Conservation (phyloP, 441 rosid genomes). For the Viola pubescens region DNA sequence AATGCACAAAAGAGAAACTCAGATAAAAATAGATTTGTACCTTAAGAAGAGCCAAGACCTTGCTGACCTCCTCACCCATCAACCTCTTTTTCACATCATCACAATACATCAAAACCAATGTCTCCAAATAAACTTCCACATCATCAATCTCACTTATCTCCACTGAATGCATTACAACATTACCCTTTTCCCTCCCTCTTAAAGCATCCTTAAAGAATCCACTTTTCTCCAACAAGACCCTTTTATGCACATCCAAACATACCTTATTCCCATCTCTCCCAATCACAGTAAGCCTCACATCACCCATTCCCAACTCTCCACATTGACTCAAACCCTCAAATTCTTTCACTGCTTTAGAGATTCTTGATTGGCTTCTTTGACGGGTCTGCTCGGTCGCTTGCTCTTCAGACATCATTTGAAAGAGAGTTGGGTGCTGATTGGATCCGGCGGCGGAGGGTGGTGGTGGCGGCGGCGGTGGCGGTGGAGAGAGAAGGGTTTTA, state of each 20-base stretch:
- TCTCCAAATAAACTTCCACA: slow-evolving; percentile 82
- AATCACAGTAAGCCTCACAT: slow-evolving; percentile 73
- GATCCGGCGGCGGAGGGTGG: slow-evolving; percentile 24
- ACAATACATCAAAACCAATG: slow-evolving; percentile 74
- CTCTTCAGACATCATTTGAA: slow-evolving; percentile 88
- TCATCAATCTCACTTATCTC: slow-evolving; percentile 97
- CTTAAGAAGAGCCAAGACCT: slow-evolving; percentile 80
- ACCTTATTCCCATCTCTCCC: slow-evolving; percentile 65
- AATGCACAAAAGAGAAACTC: no score
- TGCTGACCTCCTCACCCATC: slow-evolving; percentile 59
- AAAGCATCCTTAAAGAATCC: slow-evolving; percentile 71
- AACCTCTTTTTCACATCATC: slow-evolving; percentile 68
- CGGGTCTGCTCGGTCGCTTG: slow-evolving; percentile 36
- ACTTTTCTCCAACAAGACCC: slow-evolving; percentile 64
- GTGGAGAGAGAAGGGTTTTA: slow-evolving; percentile 22
- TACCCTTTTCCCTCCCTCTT: slow-evolving; percentile 49
- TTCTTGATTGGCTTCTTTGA: slow-evolving; percentile 42
- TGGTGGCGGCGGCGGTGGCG: slow-evolving; percentile 25
- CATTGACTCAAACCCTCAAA: slow-evolving; percentile 30
- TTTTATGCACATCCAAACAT: slow-evolving; percentile 64
- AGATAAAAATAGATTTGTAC: slow-evolving; percentile 23
- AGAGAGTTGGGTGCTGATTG: slow-evolving; percentile 48
- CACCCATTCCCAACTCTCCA: slow-evolving; percentile 38
- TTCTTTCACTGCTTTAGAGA: slow-evolving; percentile 48
- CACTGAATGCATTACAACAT: slow-evolving; percentile 53